These are phyloP conservation scores for Rhizopus stolonifer DNA, from an alignment of 371 early-diverging fungal species.

Conservation along the genomic window DNA sequence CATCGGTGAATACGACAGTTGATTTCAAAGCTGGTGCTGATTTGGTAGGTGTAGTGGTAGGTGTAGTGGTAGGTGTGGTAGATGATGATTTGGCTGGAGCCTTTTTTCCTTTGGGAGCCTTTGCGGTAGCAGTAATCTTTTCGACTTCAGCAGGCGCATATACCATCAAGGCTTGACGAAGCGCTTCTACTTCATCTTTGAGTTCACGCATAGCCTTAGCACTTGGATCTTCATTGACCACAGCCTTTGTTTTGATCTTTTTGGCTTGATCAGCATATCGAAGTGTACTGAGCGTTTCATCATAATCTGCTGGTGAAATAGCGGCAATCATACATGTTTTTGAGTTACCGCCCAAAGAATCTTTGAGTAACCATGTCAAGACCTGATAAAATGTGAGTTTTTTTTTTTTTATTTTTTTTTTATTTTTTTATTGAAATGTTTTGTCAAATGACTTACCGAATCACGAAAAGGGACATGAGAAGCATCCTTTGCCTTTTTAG, in stretches of 20 bases:
- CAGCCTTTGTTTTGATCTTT: slow-evolving; percentile 78
- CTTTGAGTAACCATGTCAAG: slow-evolving; percentile 88
- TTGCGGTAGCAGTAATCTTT: slow-evolving; percentile 29
- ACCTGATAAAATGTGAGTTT: too few relatives aligned
- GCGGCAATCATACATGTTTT: slow-evolving; percentile 87
- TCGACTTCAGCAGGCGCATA: slow-evolving; percentile 53
- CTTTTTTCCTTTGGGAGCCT: slow-evolving; percentile 29
- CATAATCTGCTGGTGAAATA: slow-evolving; percentile 67
- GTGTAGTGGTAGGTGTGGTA: slow-evolving; percentile 1
- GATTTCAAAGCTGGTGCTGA: slow-evolving; percentile 4
- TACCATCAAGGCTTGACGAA: slow-evolving; percentile 56
- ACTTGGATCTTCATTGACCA: slow-evolving; percentile 83
- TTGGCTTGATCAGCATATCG: slow-evolving; percentile 91
- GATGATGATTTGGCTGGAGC: slow-evolving; percentile 4
- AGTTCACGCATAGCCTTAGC: slow-evolving; percentile 75
- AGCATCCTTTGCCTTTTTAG: slow-evolving; percentile 49
- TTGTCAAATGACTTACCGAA: slow-evolving; percentile 63
- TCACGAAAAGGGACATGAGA: slow-evolving; percentile 86
- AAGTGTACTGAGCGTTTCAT: slow-evolving; percentile 87
- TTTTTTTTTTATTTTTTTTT: too few relatives aligned
- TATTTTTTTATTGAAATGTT: too few relatives aligned
- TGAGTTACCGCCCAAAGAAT: slow-evolving; percentile 84
- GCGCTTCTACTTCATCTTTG: slow-evolving; percentile 68
- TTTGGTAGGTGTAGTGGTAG: not conserved
- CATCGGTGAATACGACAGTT: slow-evolving; percentile 52